A percentile compares a stretch with the other conserved stretches of the same genome.
Conservation (phyloP, 192 early-diverging fungal genomes). For the Coemansia sp. region DNA sequence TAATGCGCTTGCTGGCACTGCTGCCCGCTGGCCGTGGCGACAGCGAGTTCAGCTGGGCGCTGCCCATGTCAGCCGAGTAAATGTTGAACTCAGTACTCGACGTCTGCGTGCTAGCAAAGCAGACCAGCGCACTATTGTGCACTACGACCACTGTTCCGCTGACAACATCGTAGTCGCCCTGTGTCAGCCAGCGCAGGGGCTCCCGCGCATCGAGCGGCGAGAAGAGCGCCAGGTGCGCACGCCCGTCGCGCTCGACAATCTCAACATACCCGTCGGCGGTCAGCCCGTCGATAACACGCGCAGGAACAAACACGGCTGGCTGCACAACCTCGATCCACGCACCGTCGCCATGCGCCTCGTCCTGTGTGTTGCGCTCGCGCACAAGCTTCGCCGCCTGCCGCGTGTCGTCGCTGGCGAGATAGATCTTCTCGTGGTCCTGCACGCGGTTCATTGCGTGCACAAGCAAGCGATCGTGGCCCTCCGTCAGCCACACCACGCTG, state of each 20-base stretch:
- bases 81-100: conserved; percentile 36
- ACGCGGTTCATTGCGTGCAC: conserved; percentile 85
- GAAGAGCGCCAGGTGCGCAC: conserved; percentile 67
- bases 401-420: conserved; percentile 51
- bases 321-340: conserved; percentile 67
- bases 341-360: conserved; percentile 56
- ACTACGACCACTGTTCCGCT: conserved; percentile 44
- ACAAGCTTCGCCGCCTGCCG: conserved; percentile 46
- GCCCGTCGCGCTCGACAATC: conserved; percentile 61
- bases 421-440: conserved; percentile 76
- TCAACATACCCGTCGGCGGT: conserved; percentile 59
- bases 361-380: conserved; percentile 58
- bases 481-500: conserved; percentile 79
- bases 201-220: conserved; percentile 46
- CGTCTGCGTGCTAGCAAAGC: conserved; percentile 43
- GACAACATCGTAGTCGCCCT: conserved; percentile 70
- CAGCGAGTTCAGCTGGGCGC: conserved; percentile 18
- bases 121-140: conserved; percentile 30
- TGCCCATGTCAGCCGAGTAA: conserved; percentile 48
- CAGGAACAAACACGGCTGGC: conserved; percentile 33
- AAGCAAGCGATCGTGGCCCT: conserved; percentile 56
- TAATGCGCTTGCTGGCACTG: conserved; percentile 20
- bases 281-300: conserved; percentile 21
- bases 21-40: conserved; percentile 26
- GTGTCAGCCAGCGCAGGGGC: conserved; percentile 59